Conservation (phyloP, 495 filamentous ascomycete species). For the Neurospora pannonica region DNA sequence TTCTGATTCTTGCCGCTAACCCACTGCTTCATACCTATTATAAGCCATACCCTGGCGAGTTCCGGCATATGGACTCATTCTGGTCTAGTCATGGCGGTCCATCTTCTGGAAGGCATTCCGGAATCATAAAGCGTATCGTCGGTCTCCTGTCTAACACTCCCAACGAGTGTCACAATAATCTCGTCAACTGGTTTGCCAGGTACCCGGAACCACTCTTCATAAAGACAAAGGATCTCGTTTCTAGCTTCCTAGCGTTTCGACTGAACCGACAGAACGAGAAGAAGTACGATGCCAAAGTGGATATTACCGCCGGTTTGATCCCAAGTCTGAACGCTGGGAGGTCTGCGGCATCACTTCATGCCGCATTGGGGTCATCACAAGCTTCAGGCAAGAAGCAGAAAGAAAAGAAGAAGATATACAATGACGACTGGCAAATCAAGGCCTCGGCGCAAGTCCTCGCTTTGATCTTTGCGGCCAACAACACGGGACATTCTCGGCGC, state of each 20-base stretch:
- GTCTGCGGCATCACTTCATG: conserved; percentile 57
- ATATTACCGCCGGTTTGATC: conserved; percentile 56
- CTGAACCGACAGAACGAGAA: conserved; percentile 64
- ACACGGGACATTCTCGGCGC: conserved; percentile 33
- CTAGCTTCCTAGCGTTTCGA: conserved; percentile 75
- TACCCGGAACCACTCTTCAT: conserved; percentile 61
- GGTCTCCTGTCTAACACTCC: conserved; percentile 71
- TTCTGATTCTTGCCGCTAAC: conserved; percentile 79
- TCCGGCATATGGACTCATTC: conserved; percentile 14
- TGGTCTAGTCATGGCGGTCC: conserved; percentile 7
- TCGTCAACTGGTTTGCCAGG: conserved; percentile 80
- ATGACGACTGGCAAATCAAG: conserved; percentile 87
- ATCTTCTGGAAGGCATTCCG: conserved; percentile 54
- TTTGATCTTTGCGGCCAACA: conserved; percentile 77
- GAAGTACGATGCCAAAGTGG: conserved; percentile 45
- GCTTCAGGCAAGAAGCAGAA: conserved; percentile 34
- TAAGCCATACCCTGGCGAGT: conserved; percentile 26
- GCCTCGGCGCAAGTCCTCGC: conserved; percentile 75
- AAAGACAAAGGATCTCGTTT: conserved; percentile 62
- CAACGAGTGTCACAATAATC: conserved; percentile 65
- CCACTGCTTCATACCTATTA: conserved; percentile 53
- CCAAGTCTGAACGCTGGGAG: conserved; percentile 58
- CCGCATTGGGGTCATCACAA: conserved; percentile 54
- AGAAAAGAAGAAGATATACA: conserved; percentile 54
- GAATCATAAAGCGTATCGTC: conserved; percentile 77